phyloP scores from a whole-genome alignment of 768 basidiomycete genomes.

The Auricularia cornea region DNA sequence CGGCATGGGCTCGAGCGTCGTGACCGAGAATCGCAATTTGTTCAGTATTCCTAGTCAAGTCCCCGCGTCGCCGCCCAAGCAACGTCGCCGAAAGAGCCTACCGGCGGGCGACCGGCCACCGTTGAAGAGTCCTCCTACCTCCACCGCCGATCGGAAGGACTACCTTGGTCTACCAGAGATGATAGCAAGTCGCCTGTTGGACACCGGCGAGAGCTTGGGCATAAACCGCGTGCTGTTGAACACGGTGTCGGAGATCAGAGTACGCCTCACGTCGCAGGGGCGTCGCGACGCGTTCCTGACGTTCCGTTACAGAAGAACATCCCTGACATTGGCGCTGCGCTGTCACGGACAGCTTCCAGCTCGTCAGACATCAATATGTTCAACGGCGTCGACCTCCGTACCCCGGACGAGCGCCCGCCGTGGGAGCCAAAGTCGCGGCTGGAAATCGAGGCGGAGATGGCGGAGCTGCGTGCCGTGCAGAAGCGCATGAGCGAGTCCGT shows the following conservation, averaged over 20 bases:
- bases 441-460: constrained; percentile 60
- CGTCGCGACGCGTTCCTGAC: constrained; percentile 10
- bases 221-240: constrained; percentile 77
- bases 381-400: neutral
- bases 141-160: constrained; percentile 4
- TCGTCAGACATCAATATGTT: constrained; percentile 1
- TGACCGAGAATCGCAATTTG: constrained; percentile 74
- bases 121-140: constrained; percentile 1
- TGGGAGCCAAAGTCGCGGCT: constrained; percentile 65
- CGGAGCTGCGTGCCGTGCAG: constrained; percentile 46
- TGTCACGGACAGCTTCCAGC: constrained; percentile 49
- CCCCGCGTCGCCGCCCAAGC: constrained; percentile 36
- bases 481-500: constrained; percentile 61
- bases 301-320: constrained; percentile 58
- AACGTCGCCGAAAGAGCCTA: constrained; percentile 17
- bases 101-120: neutral
- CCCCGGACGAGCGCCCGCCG: constrained; percentile 46
- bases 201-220: constrained; percentile 71
- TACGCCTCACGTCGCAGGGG: constrained; percentile 23
- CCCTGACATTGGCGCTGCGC: constrained; percentile 67
- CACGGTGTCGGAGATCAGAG: constrained; percentile 71
- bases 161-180: constrained; percentile 59
- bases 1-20: constrained; percentile 65
- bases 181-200: constrained; percentile 61
- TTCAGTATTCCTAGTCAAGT: constrained; percentile 66